These are phyloP conservation scores for Sutorius australiensis DNA, from an alignment of 768 basidiomycete genomes.

Conservation along the genomic window DNA sequence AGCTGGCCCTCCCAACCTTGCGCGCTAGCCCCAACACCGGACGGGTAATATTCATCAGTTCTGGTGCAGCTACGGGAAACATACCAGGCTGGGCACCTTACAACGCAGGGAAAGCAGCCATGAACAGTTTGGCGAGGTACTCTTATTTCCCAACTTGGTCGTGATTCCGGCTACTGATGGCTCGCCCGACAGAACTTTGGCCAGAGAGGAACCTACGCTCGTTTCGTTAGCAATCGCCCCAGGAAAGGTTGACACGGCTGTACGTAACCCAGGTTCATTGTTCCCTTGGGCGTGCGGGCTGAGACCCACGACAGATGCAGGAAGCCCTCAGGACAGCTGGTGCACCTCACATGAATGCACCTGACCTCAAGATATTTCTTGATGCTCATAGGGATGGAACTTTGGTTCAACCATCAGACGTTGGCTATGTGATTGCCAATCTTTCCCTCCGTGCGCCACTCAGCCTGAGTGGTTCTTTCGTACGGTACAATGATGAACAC, in stretches of 20 bases:
- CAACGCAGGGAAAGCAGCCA: conserved; percentile 80
- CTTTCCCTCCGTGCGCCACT: conserved; percentile 63
- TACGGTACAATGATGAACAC: conserved; percentile 75
- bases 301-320: conserved; percentile 61
- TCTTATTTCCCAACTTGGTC: conserved; percentile 8
- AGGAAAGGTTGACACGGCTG: conserved; percentile 82
- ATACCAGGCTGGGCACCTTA: conserved; percentile 76
- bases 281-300: neutral
- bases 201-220: conserved; percentile 76
- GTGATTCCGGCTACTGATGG: conserved; percentile 1
- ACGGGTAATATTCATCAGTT: conserved; percentile 77
- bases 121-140: conserved; percentile 82
- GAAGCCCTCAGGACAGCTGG: conserved; percentile 47
- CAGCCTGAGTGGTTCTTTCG: conserved; percentile 68
- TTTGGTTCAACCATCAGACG: conserved; percentile 70
- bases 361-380: conserved; percentile 57
- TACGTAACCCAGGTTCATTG: conserved; percentile 33
- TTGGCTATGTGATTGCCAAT: conserved; percentile 75
- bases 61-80: conserved; percentile 73
- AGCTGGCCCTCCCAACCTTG: conserved; percentile 64
- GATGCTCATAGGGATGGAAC: conserved; percentile 58
- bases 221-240: conserved; percentile 77
- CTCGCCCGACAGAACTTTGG: conserved; percentile 59
- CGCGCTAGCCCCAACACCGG: conserved; percentile 57
- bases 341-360: conserved; percentile 47